Base-by-base conservation (phyloP, 192 early-diverging fungal species). In the Dimargaris verticillata region DNA sequence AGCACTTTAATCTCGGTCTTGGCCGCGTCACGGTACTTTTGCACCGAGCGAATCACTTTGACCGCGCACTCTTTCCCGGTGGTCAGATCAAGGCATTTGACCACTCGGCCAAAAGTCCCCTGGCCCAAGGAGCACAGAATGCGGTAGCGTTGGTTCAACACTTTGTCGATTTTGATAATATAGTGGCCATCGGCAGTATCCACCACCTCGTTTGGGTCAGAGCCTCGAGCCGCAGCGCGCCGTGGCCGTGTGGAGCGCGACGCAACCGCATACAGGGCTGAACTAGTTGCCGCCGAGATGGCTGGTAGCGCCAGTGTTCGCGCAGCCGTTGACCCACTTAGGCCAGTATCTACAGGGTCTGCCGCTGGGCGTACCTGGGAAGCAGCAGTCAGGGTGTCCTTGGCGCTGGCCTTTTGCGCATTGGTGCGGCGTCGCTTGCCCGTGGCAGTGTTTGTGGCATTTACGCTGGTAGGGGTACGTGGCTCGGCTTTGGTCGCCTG, bases 41-140 rank as follows among this genome's bases (percentile, higher is more conserved):
- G 88, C 38, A 95, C 74, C 0, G 92, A 83, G 25, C 92, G 82
- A 53, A 98, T 93, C 29, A 98, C 87, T 72, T 98, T 98, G 61
- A 98, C 86, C 3, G 95, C 95, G 52, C 79, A 78, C 53, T 77
- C 68, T 20, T 65, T 70, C 14, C 74, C 74, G 20, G 66, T 68
- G 0, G 75, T 70, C 11, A 75, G 74, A 69, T 95, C 92, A 60
- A 70, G 83, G 45, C 87, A 91, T 68, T 94, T 84, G 60, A 92
- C 84, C 13, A 98, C 95, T 72, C 92, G 93, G 68, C 95, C 95
- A 78, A 95, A 98, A 2, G 95, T 98, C 13, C 95, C 95, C 71
- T 96, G 93, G 5, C 95, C 95, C 28, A 98, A 74, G 44, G 91
- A 72, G 14, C 83, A 74, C 52, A 88, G 73, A 63, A 97, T 95